Evolutionary conservation across 495 filamentous ascomycete genomes (phyloP).

Genomic region (Aspergillus sparsus): DNA sequence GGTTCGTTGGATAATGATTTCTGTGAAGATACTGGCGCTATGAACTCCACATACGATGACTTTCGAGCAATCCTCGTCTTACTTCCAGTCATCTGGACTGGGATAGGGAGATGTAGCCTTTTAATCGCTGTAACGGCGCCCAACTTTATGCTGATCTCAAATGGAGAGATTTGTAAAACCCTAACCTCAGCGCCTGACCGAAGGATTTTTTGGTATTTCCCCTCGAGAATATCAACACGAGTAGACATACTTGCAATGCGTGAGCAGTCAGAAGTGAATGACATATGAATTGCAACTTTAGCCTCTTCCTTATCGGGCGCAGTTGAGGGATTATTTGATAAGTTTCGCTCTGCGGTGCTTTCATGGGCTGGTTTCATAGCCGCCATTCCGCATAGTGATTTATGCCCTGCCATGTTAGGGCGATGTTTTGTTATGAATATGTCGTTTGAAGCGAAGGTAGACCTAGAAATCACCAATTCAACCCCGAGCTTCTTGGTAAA

Average conservation of each 20-base stretch:
- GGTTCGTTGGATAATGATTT: not conserved
- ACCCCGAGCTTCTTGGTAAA: slow-evolving; percentile 4
- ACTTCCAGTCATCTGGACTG: slow-evolving; percentile 4
- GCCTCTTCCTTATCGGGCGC: not conserved
- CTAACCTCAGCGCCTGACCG: slow-evolving; percentile 1
- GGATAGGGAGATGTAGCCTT: slow-evolving; percentile 2
- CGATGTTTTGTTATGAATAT: slow-evolving; percentile 40
- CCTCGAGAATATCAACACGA: not conserved
- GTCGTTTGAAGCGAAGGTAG: slow-evolving; percentile 17
- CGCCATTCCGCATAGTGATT: slow-evolving; percentile 7
- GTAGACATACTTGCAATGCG: not conserved
- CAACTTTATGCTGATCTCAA: slow-evolving; percentile 2
- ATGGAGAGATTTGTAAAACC: slow-evolving; percentile 2
- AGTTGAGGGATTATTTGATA: not conserved
- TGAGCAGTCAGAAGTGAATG: not conserved
- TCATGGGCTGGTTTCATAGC: not conserved
- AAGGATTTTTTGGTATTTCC: not conserved
- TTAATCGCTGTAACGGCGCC: not conserved
- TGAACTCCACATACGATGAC: slow-evolving; percentile 10
- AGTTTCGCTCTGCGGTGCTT: not conserved
- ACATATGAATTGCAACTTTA: not conserved
- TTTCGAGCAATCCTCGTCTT: slow-evolving; percentile 6
- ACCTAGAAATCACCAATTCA: slow-evolving; percentile 10
- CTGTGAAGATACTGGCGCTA: not conserved
- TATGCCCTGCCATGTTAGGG: slow-evolving; percentile 27